phyloP scores from a whole-genome alignment of 2,329 filamentous ascomycete species.

The Rutstroemia sp. region DNA sequence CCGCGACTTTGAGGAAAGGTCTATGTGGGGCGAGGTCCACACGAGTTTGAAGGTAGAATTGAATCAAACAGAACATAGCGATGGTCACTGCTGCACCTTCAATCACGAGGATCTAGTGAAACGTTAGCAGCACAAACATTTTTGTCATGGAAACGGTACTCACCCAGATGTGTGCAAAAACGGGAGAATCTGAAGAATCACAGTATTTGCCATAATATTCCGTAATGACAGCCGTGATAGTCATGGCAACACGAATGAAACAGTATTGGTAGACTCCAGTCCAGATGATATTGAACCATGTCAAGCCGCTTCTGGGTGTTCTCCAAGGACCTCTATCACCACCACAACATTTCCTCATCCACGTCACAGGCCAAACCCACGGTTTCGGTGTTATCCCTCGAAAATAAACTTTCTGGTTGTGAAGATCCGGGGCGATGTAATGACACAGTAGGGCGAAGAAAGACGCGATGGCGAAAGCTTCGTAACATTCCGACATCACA shows the following conservation, averaged over 20 bases:
- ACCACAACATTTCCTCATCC: slow-evolving; percentile 63
- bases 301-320: slow-evolving; percentile 72
- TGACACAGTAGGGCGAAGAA: slow-evolving; percentile 81
- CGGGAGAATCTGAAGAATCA: slow-evolving; percentile 67
- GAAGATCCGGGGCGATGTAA: slow-evolving; percentile 70
- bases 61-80: slow-evolving; percentile 83
- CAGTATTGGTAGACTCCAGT: slow-evolving; percentile 80
- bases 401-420: slow-evolving; percentile 78
- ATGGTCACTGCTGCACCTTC: slow-evolving; percentile 67
- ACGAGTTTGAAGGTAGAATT: slow-evolving; percentile 76
- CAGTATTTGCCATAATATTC: slow-evolving; percentile 68
- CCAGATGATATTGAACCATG: slow-evolving; percentile 88
- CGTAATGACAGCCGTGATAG: slow-evolving; percentile 66
- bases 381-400: slow-evolving; percentile 57
- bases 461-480: slow-evolving; percentile 79
- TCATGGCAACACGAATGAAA: slow-evolving; percentile 73
- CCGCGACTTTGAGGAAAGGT: slow-evolving; percentile 73
- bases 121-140: slow-evolving; percentile 10
- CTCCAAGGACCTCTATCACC: slow-evolving; percentile 63
- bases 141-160: slow-evolving; percentile 16
- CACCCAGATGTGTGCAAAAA: slow-evolving; percentile 82
- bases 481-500: slow-evolving; percentile 77
- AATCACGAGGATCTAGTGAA: slow-evolving; percentile 51
- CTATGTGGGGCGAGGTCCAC: slow-evolving; percentile 59
- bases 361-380: slow-evolving; percentile 68